Conservation (phyloP, 306 rosid species). For the Adenanthera pavonina region DNA sequence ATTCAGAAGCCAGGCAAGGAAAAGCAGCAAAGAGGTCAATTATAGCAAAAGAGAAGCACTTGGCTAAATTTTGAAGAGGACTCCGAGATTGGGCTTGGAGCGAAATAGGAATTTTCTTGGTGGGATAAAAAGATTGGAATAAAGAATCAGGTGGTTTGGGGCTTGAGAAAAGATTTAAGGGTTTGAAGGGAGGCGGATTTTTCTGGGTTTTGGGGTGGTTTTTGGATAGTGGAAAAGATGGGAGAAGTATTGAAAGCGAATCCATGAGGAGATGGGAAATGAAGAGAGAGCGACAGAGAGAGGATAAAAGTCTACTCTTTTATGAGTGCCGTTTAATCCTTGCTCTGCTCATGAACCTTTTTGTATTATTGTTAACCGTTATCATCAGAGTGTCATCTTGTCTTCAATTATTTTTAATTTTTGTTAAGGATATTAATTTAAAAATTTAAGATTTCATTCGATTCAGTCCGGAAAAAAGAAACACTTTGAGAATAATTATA, state of each 20-base stretch:
- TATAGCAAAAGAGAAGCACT: constrained; percentile 43
- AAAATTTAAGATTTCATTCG: too few species aligned
- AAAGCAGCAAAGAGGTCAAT: constrained; percentile 51
- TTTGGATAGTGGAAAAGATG: constrained; percentile 59
- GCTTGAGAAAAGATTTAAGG: constrained; percentile 48
- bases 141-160: constrained; percentile 31
- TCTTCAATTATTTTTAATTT: not conserved
- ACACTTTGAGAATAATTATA: too few species aligned
- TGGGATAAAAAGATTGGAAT: constrained; percentile 37
- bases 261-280: constrained; percentile 52
- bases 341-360: not conserved
- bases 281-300: not conserved
- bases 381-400: not conserved
- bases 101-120: constrained; percentile 25
- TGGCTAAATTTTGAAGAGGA: constrained; percentile 36
- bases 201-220: constrained; percentile 54
- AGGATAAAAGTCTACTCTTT: constrained; percentile 33
- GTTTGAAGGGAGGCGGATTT: constrained; percentile 37
- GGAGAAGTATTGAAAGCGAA: constrained; percentile 58
- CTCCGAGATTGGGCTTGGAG: constrained; percentile 25
- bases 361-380: not conserved
- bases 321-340: not conserved
- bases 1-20: constrained; percentile 68
- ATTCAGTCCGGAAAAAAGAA: too few species aligned
- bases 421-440: not conserved